A percentile compares a stretch with the other conserved stretches of the same genome.
Conservation (phyloP, 225 moss, liverwort and hornwort genomes). For the Physcomitrellopsis africana region DNA sequence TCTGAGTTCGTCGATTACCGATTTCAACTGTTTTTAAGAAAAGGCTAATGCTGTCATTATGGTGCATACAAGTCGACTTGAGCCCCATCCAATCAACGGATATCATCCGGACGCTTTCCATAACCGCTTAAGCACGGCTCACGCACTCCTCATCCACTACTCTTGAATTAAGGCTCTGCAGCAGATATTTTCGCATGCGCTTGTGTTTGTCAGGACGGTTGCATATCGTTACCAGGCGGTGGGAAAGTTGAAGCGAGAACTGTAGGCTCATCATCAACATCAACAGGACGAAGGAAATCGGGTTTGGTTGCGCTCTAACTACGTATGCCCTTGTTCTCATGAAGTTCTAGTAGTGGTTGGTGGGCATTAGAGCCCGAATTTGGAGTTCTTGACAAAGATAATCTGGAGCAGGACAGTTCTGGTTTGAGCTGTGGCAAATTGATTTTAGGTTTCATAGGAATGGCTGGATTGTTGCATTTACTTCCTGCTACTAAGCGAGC, state of each 20-base stretch:
- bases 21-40: neutral
- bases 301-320: neutral
- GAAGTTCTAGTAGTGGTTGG: neutral
- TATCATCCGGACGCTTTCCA: too few relatives aligned
- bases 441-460: neutral
- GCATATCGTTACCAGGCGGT: too few relatives aligned
- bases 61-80: too few relatives aligned
- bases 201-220: too few relatives aligned
- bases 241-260: too few relatives aligned
- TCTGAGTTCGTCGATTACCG: too few relatives aligned
- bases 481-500: conserved; percentile 24
- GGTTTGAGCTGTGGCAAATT: neutral
- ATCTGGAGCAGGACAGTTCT: neutral
- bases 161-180: too few relatives aligned
- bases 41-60: too few relatives aligned
- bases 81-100: too few relatives aligned
- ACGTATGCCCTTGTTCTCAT: neutral
- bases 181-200: too few relatives aligned
- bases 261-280: neutral
- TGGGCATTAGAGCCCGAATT: neutral
- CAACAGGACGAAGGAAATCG: neutral
- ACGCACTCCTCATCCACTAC: too few relatives aligned
- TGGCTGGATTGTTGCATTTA: conserved; percentile 20
- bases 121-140: too few relatives aligned
- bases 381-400: neutral